Evolutionary conservation across 2,329 filamentous ascomycete genomes (phyloP), one percentile per base, ranked within the genome.

Genomic region (Aspergillus puulaauensis): DNA sequence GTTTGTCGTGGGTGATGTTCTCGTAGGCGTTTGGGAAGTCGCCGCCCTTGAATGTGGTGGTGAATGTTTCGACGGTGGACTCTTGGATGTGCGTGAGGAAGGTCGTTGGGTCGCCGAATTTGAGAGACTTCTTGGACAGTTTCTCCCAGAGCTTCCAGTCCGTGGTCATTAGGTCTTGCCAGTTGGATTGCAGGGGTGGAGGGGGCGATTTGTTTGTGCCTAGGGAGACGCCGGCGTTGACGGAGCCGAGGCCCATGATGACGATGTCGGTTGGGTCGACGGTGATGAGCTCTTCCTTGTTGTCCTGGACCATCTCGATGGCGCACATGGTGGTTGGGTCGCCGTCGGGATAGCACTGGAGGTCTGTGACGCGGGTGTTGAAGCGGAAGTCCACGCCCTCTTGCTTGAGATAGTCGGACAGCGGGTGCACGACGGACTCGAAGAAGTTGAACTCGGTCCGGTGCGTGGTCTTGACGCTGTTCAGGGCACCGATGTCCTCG

Each of bases 191-290:
- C 4, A 54, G 46, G 17, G 63, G 61, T 2, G 64, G 59, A 2
- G 66, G 60, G 5, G 59, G 41, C 6, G 35, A 63, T 46, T 66
- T 65, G 50, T 73, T 75, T 50, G 69, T 69, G 39, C 70, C 74
- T 11, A 73, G 52, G 39, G 59, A 64, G 0, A 72, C 68, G 44
- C 68, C 71, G 17, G 73, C 65, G 12, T 68, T 72, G 65, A 75
- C 69, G 4, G 74, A 77, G 5, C 75, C 75, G n/a, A 77, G 69
- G 5, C 70, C 76, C 27, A 73, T 65, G 43, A 78, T 69, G 31
- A 75, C 68, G 31, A 77, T 66, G 52, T 78, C 77, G 40, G 68
- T 47, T 53, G 65, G 63, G 21, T 66, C 65, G 6, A 74, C 57
- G 8, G 66, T 63, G 23, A 71, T 58, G 24, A 63, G 62, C 35